Percentiles rank a stretch among this genome's conserved stretches.
These are phyloP conservation scores for Solanum dulcamara DNA, from an alignment of 257 asterid species.

Conservation along the genomic window DNA sequence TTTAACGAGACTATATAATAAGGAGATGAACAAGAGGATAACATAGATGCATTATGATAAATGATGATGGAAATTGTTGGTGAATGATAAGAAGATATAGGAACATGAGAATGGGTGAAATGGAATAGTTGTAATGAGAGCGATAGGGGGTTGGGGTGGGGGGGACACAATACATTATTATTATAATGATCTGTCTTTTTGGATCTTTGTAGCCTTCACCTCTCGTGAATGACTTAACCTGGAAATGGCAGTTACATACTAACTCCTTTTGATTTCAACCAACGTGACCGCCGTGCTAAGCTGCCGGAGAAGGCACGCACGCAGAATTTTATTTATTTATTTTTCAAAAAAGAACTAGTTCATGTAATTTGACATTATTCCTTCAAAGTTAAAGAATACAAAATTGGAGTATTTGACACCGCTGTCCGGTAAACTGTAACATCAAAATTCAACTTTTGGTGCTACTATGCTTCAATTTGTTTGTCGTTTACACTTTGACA, in stretches of 20 bases:
- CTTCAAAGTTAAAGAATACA: too few relatives aligned
- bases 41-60: neutral
- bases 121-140: neutral
- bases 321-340: neutral
- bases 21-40: neutral
- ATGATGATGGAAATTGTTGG: neutral
- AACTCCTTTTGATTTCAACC: neutral
- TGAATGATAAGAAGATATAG: neutral
- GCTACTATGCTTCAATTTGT: too few relatives aligned
- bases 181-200: neutral
- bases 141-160: neutral
- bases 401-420: too few relatives aligned
- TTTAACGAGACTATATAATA: neutral
- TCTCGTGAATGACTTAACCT: neutral
- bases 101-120: neutral
- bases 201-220: neutral
- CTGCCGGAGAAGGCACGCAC: neutral
- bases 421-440: too few relatives aligned
- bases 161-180: neutral
- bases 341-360: neutral
- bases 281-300: neutral
- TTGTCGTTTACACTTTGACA: too few relatives aligned
- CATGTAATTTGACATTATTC: too few relatives aligned
- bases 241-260: neutral
- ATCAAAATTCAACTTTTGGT: too few relatives aligned